These are phyloP conservation scores for Nannochloropsis oceanica DNA, from an alignment of 108 stramenopile genomes.

Conservation along the genomic window DNA sequence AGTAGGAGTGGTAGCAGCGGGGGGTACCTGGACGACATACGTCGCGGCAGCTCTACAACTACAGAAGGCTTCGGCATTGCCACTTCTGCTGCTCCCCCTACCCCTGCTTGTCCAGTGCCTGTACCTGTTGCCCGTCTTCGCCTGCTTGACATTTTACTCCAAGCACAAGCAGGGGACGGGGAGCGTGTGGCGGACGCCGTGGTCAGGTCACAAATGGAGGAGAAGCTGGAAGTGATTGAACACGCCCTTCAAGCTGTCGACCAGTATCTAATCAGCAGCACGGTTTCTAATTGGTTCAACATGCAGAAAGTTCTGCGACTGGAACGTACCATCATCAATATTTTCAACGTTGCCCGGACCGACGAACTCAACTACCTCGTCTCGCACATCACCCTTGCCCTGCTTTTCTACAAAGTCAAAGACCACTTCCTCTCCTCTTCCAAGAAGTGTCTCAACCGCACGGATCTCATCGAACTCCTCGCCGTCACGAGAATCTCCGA, in stretches of 20 bases:
- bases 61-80: too few relatives aligned
- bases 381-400: slow-evolving; percentile 64
- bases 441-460: slow-evolving; percentile 10
- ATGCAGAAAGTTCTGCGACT: not conserved
- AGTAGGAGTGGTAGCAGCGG: not conserved
- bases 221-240: not conserved
- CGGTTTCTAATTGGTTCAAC: not conserved
- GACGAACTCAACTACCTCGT: slow-evolving; percentile 79
- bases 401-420: slow-evolving; percentile 93
- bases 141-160: not conserved
- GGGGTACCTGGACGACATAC: not conserved
- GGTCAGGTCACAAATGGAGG: not conserved
- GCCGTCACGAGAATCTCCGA: slow-evolving; percentile 7
- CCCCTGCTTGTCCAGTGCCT: too few relatives aligned
- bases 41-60: too few relatives aligned
- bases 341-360: slow-evolving; percentile 76
- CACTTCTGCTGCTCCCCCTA: not conserved
- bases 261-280: not conserved
- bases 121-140: not conserved
- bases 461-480: slow-evolving; percentile 23
- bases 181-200: not conserved
- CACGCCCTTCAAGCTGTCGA: not conserved
- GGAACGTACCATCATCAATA: slow-evolving; percentile 71
- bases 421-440: slow-evolving; percentile 27
- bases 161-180: not conserved